These are phyloP conservation scores for Polyplosphaeria fusca DNA, from an alignment of 495 filamentous ascomycete species.

Conservation along the genomic window DNA sequence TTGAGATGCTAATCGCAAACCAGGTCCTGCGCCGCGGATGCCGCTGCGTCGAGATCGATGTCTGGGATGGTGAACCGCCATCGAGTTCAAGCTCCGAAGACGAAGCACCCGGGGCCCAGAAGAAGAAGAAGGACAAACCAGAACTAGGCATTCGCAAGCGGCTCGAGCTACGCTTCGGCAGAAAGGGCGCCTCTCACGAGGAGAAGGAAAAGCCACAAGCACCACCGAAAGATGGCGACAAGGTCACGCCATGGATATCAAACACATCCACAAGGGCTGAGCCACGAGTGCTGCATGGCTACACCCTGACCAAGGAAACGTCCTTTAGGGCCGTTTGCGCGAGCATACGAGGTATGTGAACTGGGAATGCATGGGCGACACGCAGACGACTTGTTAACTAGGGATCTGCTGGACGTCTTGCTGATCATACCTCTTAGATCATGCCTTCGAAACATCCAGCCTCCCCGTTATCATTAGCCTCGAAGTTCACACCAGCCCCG, in stretches of 20 bases:
- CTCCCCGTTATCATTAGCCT: slow-evolving; percentile 84
- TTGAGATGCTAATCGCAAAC: slow-evolving; percentile 14
- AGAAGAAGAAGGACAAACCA: slow-evolving; percentile 27
- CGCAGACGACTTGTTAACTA: too few species aligned
- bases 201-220: slow-evolving; percentile 15
- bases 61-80: slow-evolving; percentile 76
- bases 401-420: too few species aligned
- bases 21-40: slow-evolving; percentile 75
- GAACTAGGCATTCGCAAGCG: slow-evolving; percentile 26
- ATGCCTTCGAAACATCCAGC: slow-evolving; percentile 69
- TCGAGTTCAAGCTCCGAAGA: slow-evolving; percentile 42
- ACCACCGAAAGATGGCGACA: slow-evolving; percentile 23
- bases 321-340: slow-evolving; percentile 80
- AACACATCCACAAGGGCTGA: slow-evolving; percentile 50
- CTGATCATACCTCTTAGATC: too few species aligned
- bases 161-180: slow-evolving; percentile 32
- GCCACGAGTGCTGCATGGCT: slow-evolving; percentile 80
- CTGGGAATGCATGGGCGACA: too few species aligned
- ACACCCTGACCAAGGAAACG: slow-evolving; percentile 84
- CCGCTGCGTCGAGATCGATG: slow-evolving; percentile 91
- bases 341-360: too few species aligned
- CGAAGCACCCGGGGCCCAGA: slow-evolving; percentile 25
- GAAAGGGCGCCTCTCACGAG: slow-evolving; percentile 5
- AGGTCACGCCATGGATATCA: slow-evolving; percentile 40
- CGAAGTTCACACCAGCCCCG: slow-evolving; percentile 74